phyloP scores from a whole-genome alignment of 768 basidiomycete species.

The Pleurotus sapidus region DNA sequence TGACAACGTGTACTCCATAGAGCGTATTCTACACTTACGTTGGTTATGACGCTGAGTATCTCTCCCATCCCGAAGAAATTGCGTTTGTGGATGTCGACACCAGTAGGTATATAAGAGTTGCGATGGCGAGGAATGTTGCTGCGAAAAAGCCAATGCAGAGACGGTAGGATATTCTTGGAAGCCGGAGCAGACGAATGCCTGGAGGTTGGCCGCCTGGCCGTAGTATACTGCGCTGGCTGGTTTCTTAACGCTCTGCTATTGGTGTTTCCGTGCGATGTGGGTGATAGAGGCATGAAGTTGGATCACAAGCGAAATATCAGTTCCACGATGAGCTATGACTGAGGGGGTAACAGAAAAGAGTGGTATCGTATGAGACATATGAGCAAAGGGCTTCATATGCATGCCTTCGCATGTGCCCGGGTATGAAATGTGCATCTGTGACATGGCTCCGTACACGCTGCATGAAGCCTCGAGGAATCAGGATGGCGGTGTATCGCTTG shows the following conservation, averaged over 20 bases:
- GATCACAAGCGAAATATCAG: conserved; percentile 6
- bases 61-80: conserved; percentile 82
- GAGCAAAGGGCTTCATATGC: conserved; percentile 4
- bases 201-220: conserved; percentile 1
- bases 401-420: not conserved
- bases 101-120: conserved; percentile 51
- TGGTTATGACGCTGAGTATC: conserved; percentile 70
- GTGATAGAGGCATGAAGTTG: conserved; percentile 2
- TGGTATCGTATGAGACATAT: not conserved
- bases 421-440: conserved; percentile 1
- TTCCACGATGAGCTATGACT: not conserved
- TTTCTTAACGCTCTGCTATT: conserved; percentile 1
- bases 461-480: not conserved
- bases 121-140: conserved; percentile 69
- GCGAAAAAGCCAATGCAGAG: conserved; percentile 74
- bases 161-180: conserved; percentile 12
- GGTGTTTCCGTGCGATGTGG: conserved; percentile 1
- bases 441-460: conserved; percentile 1
- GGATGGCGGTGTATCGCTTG: conserved; percentile 1
- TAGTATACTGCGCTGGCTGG: not conserved
- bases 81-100: conserved; percentile 54
- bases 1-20: no score
- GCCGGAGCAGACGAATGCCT: conserved; percentile 1
- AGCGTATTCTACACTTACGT: conserved; percentile 42
- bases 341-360: conserved; percentile 1